A percentile compares a stretch with the other conserved stretches of the same genome.
These are phyloP conservation scores for Asterochloris sp. DNA, from an alignment of 139 green algal species.

Conservation along the genomic window DNA sequence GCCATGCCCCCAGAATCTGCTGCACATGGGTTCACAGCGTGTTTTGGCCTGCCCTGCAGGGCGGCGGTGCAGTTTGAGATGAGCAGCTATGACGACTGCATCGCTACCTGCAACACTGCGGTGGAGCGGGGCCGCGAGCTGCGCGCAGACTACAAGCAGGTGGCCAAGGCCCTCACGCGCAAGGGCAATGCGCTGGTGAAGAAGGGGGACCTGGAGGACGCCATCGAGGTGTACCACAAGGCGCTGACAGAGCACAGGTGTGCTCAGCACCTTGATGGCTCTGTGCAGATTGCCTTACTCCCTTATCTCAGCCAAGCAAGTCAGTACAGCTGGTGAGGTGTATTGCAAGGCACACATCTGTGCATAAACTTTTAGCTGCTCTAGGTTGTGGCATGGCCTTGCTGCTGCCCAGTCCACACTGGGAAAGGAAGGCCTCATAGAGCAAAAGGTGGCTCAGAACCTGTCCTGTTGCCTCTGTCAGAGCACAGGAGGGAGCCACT, in stretches of 20 bases:
- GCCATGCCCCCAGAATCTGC: background rate
- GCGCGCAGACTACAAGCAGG: slow-evolving; percentile 89
- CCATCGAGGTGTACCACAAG: slow-evolving; percentile 85
- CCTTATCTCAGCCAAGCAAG: no score
- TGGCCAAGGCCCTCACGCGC: slow-evolving; percentile 84
- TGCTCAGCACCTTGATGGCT: background rate
- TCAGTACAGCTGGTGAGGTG: no score
- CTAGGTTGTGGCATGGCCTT: no score
- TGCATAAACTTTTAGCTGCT: no score
- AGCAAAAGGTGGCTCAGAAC: no score
- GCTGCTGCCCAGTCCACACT: no score
- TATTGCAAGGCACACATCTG: no score
- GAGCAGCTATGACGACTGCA: slow-evolving; percentile 73
- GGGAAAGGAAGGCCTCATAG: no score
- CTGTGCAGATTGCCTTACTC: no score
- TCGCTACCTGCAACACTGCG: slow-evolving; percentile 83
- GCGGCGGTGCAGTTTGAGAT: slow-evolving; percentile 94
- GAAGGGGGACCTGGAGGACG: slow-evolving; percentile 68
- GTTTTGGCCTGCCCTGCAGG: slow-evolving; percentile 17
- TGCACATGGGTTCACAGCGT: background rate
- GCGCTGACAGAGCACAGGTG: slow-evolving; percentile 89
- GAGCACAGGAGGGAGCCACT: no score
- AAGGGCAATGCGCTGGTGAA: slow-evolving; percentile 91
- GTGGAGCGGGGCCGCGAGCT: slow-evolving; percentile 82
- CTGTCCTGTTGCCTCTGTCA: no score